phyloP scores from a whole-genome alignment of 176 grass and related monocot genomes.

The Typha latifolia region DNA sequence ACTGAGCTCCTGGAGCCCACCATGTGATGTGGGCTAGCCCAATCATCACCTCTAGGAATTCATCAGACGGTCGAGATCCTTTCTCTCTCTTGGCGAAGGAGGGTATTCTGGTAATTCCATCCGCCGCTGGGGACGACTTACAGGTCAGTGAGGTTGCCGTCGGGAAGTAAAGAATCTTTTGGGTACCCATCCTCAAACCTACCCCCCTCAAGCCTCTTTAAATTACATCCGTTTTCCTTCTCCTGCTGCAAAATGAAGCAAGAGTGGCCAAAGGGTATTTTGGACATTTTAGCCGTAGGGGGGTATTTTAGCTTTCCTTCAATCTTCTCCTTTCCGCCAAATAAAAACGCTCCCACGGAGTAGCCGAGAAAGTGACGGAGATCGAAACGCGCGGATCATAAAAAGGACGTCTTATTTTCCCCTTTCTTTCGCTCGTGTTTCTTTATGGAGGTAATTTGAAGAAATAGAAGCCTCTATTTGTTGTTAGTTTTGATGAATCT shows the following conservation, averaged over 20 bases:
- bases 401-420: not conserved
- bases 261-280: not conserved
- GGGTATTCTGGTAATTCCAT: not conserved
- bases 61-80: not conserved
- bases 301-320: not conserved
- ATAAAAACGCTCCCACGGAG: constrained; percentile 17
- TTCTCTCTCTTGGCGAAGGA: not conserved
- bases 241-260: not conserved
- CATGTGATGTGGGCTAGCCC: no score
- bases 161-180: not conserved
- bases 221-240: not conserved
- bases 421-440: constrained; percentile 2
- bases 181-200: not conserved
- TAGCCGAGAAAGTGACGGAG: constrained; percentile 25
- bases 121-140: not conserved
- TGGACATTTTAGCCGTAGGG: constrained; percentile 9
- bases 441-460: constrained; percentile 8
- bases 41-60: not conserved
- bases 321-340: constrained; percentile 13
- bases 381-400: constrained; percentile 2
- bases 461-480: not conserved
- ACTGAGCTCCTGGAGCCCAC: no score
- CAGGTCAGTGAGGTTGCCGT: not conserved
- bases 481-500: not conserved
- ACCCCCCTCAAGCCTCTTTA: not conserved